Percentiles rank a stretch among this genome's conserved stretches.
phyloP scores from a whole-genome alignment of 352 stramenopile species.

The Phytophthora europaea region DNA sequence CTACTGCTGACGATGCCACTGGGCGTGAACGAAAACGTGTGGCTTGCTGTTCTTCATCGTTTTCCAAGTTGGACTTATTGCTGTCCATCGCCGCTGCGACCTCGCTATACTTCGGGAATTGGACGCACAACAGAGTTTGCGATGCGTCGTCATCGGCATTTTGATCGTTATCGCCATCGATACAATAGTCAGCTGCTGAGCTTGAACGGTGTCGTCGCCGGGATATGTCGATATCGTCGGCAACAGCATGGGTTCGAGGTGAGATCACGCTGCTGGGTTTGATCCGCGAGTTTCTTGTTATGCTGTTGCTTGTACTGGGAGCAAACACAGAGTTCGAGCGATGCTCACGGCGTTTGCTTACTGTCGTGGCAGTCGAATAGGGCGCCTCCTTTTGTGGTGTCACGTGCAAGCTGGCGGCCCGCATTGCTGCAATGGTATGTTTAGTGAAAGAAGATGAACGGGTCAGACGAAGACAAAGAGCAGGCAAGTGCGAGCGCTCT shows the following conservation, averaged over 20 bases:
- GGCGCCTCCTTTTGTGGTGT: background rate
- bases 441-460: background rate
- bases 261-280: slow-evolving; percentile 41
- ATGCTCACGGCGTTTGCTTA: slow-evolving; percentile 10
- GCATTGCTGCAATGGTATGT: slow-evolving; percentile 63
- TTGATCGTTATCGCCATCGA: background rate
- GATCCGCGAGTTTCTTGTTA: slow-evolving; percentile 8
- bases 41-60: slow-evolving; percentile 53
- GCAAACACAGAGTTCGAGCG: slow-evolving; percentile 20
- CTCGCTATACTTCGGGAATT: slow-evolving; percentile 27
- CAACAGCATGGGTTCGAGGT: slow-evolving; percentile 25
- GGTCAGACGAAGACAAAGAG: background rate
- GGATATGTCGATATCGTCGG: slow-evolving; percentile 15
- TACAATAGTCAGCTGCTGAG: slow-evolving; percentile 1
- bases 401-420: slow-evolving; percentile 41
- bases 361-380: background rate
- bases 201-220: slow-evolving; percentile 6
- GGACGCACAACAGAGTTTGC: slow-evolving; percentile 9
- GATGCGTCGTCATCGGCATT: slow-evolving; percentile 3
- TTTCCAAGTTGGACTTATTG: slow-evolving; percentile 19
- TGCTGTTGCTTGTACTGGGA: background rate
- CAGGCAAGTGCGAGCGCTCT: background rate
- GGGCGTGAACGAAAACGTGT: slow-evolving; percentile 68
- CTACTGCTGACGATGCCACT: slow-evolving; percentile 44
- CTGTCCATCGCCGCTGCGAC: slow-evolving; percentile 1